Evolutionary conservation across 2,329 filamentous ascomycete genomes (phyloP), one percentile per base, ranked within the genome.

Genomic region (Scedosporium minutisporum): DNA sequence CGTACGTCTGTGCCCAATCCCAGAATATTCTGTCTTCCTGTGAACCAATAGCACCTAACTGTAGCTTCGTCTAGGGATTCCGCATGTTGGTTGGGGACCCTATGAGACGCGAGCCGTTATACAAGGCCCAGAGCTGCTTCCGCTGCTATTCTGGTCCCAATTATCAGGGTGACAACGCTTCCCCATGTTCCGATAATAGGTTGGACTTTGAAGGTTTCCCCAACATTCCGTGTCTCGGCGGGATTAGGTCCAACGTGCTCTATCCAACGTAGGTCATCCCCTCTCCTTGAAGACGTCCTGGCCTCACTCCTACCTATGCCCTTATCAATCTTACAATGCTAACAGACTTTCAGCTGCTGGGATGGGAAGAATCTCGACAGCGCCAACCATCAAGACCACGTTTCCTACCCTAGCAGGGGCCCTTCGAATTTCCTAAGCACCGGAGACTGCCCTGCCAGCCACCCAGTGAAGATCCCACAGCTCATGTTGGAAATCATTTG

Each of bases 241-340:
- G 80, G 74, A 80, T 81, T 72, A 76, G 78, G 65, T 78, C 80
- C 68, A 81, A 78, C 67, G 77, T 81, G 69, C 79, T 80, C 70
- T 81, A 80, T 72, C 76, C 76, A 3, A 72, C 73, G 73, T 74
- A 67, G 70, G 68, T 69, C 72, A 16, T 16, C 12, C n/a, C 16
- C 23, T 5, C 9, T 33, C 6, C 4, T 6, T 6, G 29, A 3
- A 33, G 6, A 33, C 44, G 44, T 2, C 44, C 18, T 46, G 4
- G 44, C 6, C 44, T 21, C 16, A 4, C 4, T 10, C 18, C 6
- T 9, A 9, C 42, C 4, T 16, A 46, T 18, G 18, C 63, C 25
- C 63, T 62, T 14, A 16, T 57, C 21, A 74, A 81, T 68, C 77
- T 18, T 16, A 18, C 16, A 16, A 53, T 53, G 23, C 21, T 53